These are phyloP conservation scores for Candolleomyces eurysporus DNA, from an alignment of 768 basidiomycete species.

Conservation along the genomic window DNA sequence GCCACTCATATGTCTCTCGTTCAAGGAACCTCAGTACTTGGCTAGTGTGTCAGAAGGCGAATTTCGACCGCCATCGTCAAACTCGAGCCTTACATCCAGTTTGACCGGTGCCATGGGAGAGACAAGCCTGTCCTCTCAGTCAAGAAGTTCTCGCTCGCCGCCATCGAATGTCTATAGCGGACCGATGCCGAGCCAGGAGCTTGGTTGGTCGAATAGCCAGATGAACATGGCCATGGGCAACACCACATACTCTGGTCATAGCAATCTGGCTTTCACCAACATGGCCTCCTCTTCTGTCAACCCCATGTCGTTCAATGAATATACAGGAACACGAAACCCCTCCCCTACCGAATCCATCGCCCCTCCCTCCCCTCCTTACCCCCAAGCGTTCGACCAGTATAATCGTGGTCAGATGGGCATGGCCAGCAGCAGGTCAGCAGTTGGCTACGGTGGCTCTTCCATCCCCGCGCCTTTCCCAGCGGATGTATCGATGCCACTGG, in stretches of 20 bases:
- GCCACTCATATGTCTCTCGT: background rate
- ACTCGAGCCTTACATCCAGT: slow-evolving; percentile 30
- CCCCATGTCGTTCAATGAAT: slow-evolving; percentile 2
- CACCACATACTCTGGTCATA: slow-evolving; percentile 23
- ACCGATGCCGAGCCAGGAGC: slow-evolving; percentile 5
- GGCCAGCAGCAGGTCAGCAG: background rate
- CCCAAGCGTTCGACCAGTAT: slow-evolving; percentile 2
- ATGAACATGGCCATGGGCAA: slow-evolving; percentile 26
- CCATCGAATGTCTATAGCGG: slow-evolving; percentile 12
- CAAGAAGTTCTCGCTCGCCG: slow-evolving; percentile 22
- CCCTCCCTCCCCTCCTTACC: slow-evolving; percentile 8
- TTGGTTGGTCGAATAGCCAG: slow-evolving; percentile 5
- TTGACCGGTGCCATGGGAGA: slow-evolving; percentile 68
- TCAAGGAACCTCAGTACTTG: slow-evolving; percentile 27
- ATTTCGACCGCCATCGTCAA: slow-evolving; percentile 35
- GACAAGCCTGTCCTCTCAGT: slow-evolving; percentile 17
- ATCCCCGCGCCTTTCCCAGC: background rate
- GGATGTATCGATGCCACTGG: slow-evolving; percentile 10
- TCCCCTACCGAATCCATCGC: background rate
- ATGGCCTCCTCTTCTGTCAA: slow-evolving; percentile 6
- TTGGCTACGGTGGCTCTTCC: background rate
- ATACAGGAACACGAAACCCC: background rate
- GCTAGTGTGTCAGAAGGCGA: slow-evolving; percentile 22
- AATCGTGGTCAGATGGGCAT: background rate
- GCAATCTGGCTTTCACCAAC: slow-evolving; percentile 10